A percentile compares a stretch with the other conserved stretches of the same genome.
Conservation (phyloP, 352 stramenopile genomes). For the Phytophthora cryptogea region DNA sequence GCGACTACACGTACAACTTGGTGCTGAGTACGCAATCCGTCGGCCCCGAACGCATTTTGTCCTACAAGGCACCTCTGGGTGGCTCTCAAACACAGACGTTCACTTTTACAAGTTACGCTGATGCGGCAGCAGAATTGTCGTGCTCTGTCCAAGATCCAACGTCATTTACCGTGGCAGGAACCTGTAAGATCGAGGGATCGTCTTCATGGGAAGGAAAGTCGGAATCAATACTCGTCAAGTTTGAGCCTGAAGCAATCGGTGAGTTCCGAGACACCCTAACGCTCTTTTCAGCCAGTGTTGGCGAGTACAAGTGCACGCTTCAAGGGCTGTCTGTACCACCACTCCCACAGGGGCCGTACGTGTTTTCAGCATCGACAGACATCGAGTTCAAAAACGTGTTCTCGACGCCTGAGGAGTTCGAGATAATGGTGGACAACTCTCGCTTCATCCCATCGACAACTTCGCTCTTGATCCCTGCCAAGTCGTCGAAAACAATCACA, state of each 20-base stretch:
- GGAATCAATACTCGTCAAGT: constrained; percentile 72
- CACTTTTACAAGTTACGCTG: constrained; percentile 65
- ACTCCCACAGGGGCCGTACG: constrained; percentile 84
- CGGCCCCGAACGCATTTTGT: constrained; percentile 66
- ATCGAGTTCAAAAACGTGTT: constrained; percentile 94
- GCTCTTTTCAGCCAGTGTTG: constrained; percentile 60
- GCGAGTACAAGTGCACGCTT: constrained; percentile 87
- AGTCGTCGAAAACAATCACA: constrained; percentile 58
- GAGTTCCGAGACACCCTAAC: constrained; percentile 83
- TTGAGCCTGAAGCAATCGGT: constrained; percentile 90
- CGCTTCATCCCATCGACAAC: constrained; percentile 64
- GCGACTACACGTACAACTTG: constrained; percentile 90
- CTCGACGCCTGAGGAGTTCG: constrained; percentile 70
- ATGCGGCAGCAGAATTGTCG: constrained; percentile 48
- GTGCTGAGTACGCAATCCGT: constrained; percentile 74
- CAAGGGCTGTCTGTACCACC: constrained; percentile 77
- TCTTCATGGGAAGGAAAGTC: constrained; percentile 78
- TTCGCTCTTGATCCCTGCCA: constrained; percentile 71
- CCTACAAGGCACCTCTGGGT: constrained; percentile 86
- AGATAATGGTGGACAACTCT: constrained; percentile 78
- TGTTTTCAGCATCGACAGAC: constrained; percentile 60
- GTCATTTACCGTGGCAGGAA: constrained; percentile 69
- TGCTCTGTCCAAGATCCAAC: constrained; percentile 61
- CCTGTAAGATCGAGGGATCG: constrained; percentile 53
- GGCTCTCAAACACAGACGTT: constrained; percentile 80